Percentiles rank a stretch among this genome's conserved stretches.
Evolutionary conservation across 352 stramenopile species (phyloP).

Genomic region (Phytophthora megakarya): DNA sequence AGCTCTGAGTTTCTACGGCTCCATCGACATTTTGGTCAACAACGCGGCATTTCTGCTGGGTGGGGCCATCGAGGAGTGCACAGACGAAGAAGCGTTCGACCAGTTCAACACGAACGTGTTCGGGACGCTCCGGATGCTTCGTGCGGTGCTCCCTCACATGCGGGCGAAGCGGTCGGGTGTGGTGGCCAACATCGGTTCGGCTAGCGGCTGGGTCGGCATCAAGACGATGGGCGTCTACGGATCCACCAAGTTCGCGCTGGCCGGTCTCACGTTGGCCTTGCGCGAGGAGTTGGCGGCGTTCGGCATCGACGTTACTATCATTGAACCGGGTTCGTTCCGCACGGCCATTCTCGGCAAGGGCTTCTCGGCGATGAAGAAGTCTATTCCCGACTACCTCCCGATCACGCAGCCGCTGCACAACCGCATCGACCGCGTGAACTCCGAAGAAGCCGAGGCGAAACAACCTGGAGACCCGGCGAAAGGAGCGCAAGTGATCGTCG

Average conservation of each 20-base stretch:
- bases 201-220: constrained; percentile 32
- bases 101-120: constrained; percentile 58
- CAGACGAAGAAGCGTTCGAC: constrained; percentile 37
- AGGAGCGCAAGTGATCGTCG: constrained; percentile 38
- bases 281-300: constrained; percentile 39
- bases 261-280: constrained; percentile 40
- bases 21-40: constrained; percentile 61
- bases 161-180: constrained; percentile 44
- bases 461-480: constrained; percentile 44
- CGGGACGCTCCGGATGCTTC: constrained; percentile 36
- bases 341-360: constrained; percentile 46
- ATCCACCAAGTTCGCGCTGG: constrained; percentile 48
- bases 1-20: constrained; percentile 43
- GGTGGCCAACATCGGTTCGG: constrained; percentile 50
- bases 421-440: constrained; percentile 28
- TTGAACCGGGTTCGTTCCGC: constrained; percentile 53
- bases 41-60: constrained; percentile 52
- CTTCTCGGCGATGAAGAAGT: constrained; percentile 33
- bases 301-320: constrained; percentile 50
- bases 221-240: constrained; percentile 45
- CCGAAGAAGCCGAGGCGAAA: constrained; percentile 1
- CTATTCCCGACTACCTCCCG: constrained; percentile 40
- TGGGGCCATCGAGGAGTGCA: constrained; percentile 53
- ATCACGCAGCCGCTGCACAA: constrained; percentile 30
- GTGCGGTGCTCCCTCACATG: constrained; percentile 52